Percentiles rank a stretch among this genome's conserved stretches.
phyloP scores from a whole-genome alignment of 2,329 filamentous ascomycete species.

The Cadophora sp. region DNA sequence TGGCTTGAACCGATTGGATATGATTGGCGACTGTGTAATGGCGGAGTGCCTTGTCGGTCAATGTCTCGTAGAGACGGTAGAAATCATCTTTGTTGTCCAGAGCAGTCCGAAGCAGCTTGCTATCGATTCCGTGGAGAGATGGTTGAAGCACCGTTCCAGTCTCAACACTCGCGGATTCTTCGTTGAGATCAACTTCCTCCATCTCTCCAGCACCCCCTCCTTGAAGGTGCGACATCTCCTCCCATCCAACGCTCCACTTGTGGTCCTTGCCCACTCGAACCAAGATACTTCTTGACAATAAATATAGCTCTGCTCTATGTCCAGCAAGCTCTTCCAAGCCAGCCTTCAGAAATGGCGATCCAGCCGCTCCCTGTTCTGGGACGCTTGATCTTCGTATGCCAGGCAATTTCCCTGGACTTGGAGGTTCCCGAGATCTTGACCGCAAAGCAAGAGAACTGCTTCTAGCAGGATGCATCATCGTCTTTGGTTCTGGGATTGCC shows the following conservation, averaged over 20 bases:
- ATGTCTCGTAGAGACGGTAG: constrained; percentile 70
- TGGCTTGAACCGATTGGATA: constrained; percentile 76
- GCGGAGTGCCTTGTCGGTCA: constrained; percentile 85
- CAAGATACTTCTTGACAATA: constrained; percentile 80
- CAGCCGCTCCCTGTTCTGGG: constrained; percentile 48
- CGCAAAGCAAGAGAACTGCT: constrained; percentile 63
- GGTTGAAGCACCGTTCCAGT: constrained; percentile 18
- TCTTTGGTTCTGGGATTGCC: constrained; percentile 71
- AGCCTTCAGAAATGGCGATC: constrained; percentile 58
- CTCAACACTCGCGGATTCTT: constrained; percentile 25
- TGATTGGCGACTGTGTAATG: constrained; percentile 84
- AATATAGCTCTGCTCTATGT: constrained; percentile 80
- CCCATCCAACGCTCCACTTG: constrained; percentile 82
- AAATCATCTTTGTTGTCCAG: constrained; percentile 69
- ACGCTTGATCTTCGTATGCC: constrained; percentile 50
- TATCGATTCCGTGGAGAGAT: constrained; percentile 55
- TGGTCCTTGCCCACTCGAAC: constrained; percentile 74
- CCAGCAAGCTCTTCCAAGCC: constrained; percentile 85
- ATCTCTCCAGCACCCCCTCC: constrained; percentile 50
- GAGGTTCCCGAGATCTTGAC: constrained; percentile 50
- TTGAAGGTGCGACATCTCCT: constrained; percentile 56
- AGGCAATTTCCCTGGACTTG: constrained; percentile 62
- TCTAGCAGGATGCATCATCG: constrained; percentile 72
- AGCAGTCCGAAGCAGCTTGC: constrained; percentile 64
- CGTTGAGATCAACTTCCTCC: constrained; percentile 63